These are phyloP conservation scores for Pseudisothecium myosuroides DNA, from an alignment of 225 moss, liverwort and hornwort genomes.

Conservation along the genomic window DNA sequence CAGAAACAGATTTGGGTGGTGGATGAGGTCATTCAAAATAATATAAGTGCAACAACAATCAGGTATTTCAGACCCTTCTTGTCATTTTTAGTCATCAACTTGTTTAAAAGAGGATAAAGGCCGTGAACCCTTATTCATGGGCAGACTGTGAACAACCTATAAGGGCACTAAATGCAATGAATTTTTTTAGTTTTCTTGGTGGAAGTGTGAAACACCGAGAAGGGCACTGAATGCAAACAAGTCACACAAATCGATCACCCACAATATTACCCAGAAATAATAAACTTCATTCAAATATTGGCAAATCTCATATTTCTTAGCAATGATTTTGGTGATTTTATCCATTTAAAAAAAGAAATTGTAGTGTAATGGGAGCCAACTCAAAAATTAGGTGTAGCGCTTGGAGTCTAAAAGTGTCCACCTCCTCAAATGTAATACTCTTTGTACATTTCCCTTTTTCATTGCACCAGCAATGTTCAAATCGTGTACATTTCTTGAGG, in stretches of 20 bases:
- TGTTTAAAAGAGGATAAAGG: neutral
- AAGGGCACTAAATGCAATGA: neutral
- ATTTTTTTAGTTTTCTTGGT: no score
- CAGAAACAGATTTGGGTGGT: conserved; percentile 76
- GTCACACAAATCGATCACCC: neutral
- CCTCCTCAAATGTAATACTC: neutral
- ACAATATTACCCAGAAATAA: neutral
- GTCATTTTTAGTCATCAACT: neutral
- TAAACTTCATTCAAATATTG: neutral
- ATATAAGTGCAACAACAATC: conserved; percentile 75
- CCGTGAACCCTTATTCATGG: neutral
- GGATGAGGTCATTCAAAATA: conserved; percentile 65
- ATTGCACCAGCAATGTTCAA: neutral
- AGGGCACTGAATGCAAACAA: neutral
- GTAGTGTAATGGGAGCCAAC: neutral
- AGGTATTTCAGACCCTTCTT: conserved; percentile 28
- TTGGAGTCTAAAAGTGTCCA: no score
- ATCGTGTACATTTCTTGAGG: neutral
- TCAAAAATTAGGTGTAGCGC: no score
- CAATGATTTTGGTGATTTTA: neutral
- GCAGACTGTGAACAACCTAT: neutral
- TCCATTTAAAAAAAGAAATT: neutral
- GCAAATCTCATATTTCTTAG: neutral
- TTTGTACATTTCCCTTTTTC: no score
- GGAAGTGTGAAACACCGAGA: neutral